Base-by-base conservation (phyloP, 768 basidiomycete species). In the Rhizopogon vinicolor region DNA sequence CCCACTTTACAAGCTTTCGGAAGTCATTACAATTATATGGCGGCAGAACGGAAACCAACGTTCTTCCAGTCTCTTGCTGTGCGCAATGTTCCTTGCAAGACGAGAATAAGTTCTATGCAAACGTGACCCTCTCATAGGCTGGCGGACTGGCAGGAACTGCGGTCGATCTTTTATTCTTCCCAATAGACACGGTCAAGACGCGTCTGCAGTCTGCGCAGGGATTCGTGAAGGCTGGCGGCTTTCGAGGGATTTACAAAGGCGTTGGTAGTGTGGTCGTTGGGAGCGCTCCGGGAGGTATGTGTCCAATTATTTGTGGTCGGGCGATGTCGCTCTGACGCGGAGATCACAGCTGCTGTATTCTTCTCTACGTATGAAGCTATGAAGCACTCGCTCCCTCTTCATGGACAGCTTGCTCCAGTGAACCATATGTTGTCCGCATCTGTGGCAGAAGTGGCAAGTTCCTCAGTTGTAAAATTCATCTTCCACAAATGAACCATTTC, bases 101-200 rank as follows among this genome's bases (percentile, higher is more conserved):
- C 25, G 41, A 41, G n/a, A 57, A 58, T 54, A 57, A 59, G 57
- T 54, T 57, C 52, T 25, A 28, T 46, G 53, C 60, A 37, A 40
- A 41, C 44, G 45, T 49, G 53, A 49, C 44, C n/a, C 44, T 28
- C 46, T 52, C 56, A 31, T 62, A 93, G 89, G 88, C 91, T 42
- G 93, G 96, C 25, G 95, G 89, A 19, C 69, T 87, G n/a, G 93
- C 97, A 33, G 96, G 96, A 28, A 89, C 92, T 7, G 80, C 93
- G 2, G 96, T 98, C 16, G 96, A 99, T 73, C 80, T 98, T 44
- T 80, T 97, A 19, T 95, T 99, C 75, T 99, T 93, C 70, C 96
- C 96, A 1, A 85, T 99, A 55, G 96, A 99, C 74, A 97, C 96
- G 1, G 72, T 98, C 68, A 99, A 99, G 74, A 98, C 97, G 40